Evolutionary conservation across 164 flowering plant species (phyloP), one percentile per base, ranked within the genome.

Genomic region (Piper longum): DNA sequence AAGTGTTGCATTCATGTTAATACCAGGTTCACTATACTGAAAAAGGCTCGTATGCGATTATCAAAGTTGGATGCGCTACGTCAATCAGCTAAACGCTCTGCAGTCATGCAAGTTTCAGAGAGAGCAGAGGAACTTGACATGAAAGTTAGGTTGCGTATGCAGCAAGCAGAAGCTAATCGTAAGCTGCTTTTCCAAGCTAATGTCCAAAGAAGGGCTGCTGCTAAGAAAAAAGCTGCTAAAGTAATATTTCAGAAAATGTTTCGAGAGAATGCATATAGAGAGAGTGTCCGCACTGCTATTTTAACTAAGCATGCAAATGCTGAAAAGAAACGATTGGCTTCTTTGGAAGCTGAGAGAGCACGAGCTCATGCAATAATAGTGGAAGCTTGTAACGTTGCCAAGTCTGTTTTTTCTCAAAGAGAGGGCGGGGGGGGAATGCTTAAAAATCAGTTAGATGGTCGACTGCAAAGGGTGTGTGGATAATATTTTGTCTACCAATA

Each of bases 241-340:
- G 83, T 88, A 13, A 56, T 91, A 65, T 42, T 77, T 67, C 75
- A 88, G 64, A 76, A 91, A 76, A 78, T 79, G 74, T 75, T 79
- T 72, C 78, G 81, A 41, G 97, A 95, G 67, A 83, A 76, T 68
- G 88, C 81, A 74, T 85, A 91, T 54, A 95, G 82, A 74, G 96
- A 95, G 68, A 64, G 81, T 64, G 89, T 95, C 48, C 79, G 74
- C 67, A 79, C 93, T 70, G 90, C 96, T 59, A 86, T 89, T 51
- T 70, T 69, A 68, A 93, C 87, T 67, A 95, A 95, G 76, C 85
- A 97, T 66, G 85, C 76, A 43, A 88, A 96, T 69, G 97, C 99
- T 40, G 97, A 95, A 81, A 82, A 72, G 77, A 95, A 95, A 75
- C 76, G 97, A 18, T 55, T 87, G 65, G 86, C 81, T 57, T 73